Evolutionary conservation across 2,329 filamentous ascomycete genomes (phyloP).

Genomic region (Acrocalymma vagum): DNA sequence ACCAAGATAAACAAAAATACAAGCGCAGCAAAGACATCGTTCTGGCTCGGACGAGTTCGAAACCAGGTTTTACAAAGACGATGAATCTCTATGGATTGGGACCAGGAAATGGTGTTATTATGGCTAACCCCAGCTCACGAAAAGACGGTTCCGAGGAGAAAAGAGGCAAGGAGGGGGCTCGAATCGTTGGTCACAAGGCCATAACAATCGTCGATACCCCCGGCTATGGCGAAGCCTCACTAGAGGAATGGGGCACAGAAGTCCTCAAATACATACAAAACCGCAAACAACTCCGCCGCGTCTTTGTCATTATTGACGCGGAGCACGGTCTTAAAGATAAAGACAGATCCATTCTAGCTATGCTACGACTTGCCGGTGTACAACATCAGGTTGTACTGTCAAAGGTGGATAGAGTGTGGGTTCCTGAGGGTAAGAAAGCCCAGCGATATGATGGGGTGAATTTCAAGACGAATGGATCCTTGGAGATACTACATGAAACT

Average conservation of each 20-base stretch:
- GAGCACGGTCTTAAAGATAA: conserved; percentile 69
- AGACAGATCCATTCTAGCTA: conserved; percentile 65
- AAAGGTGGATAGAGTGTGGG: conserved; percentile 64
- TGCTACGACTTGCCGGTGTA: conserved; percentile 65
- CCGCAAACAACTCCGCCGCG: conserved; percentile 68
- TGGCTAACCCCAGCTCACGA: conserved; percentile 21
- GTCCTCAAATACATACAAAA: conserved; percentile 73
- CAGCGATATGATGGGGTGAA: conserved; percentile 19
- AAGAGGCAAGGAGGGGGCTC: too few relatives aligned
- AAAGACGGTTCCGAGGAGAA: too few relatives aligned
- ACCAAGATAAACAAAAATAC: conserved; percentile 55
- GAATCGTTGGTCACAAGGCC: conserved; percentile 48
- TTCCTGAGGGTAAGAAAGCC: conserved; percentile 29
- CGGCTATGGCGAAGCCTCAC: conserved; percentile 71
- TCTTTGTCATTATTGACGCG: conserved; percentile 72
- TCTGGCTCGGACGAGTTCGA: conserved; percentile 60
- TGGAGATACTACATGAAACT: conserved; percentile 52
- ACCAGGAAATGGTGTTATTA: conserved; percentile 32
- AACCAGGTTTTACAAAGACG: conserved; percentile 68
- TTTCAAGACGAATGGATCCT: conserved; percentile 44
- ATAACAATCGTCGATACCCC: conserved; percentile 75
- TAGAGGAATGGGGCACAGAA: conserved; percentile 69
- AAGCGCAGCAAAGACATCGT: too few relatives aligned
- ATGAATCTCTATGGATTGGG: conserved; percentile 74
- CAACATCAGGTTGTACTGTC: conserved; percentile 72